Percentiles rank a stretch among this genome's conserved stretches.
Evolutionary conservation across 73 alveolate species (phyloP).

Genomic region (Durusdinium trenchii): DNA sequence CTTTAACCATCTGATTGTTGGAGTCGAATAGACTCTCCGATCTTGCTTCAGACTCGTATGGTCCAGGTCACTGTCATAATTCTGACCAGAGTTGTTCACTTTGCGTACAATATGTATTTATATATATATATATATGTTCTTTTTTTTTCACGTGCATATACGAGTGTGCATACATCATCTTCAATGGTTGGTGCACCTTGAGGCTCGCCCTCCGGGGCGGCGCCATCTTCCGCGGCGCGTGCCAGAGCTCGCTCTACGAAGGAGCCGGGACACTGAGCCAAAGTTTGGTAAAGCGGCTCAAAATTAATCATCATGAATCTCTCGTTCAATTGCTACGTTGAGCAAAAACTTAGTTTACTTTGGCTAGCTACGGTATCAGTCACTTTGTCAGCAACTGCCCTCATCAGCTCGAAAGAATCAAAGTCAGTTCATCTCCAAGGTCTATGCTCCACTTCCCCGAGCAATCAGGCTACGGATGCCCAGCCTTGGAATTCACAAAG

Average conservation of each 20-base stretch:
- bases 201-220: conserved; percentile 39
- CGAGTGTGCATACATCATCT: too few relatives aligned
- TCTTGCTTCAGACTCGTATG: too few relatives aligned
- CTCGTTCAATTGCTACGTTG: background rate
- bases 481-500: too few relatives aligned
- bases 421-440: background rate
- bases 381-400: background rate
- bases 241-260: background rate
- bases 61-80: too few relatives aligned
- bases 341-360: background rate
- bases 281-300: background rate
- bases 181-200: background rate
- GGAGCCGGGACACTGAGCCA: background rate
- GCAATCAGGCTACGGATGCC: conserved; percentile 37
- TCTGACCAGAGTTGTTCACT: too few relatives aligned
- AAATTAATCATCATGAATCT: background rate
- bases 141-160: too few relatives aligned
- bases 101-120: too few relatives aligned
- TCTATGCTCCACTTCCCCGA: conserved; percentile 16
- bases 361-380: background rate
- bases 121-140: too few relatives aligned
- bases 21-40: too few relatives aligned
- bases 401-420: background rate
- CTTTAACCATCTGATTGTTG: too few relatives aligned
- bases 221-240: background rate